A percentile compares a stretch with the other conserved stretches of the same genome.
Conservation (phyloP, 2,329 filamentous ascomycete genomes). For the Pseudodiploospora longispora region DNA sequence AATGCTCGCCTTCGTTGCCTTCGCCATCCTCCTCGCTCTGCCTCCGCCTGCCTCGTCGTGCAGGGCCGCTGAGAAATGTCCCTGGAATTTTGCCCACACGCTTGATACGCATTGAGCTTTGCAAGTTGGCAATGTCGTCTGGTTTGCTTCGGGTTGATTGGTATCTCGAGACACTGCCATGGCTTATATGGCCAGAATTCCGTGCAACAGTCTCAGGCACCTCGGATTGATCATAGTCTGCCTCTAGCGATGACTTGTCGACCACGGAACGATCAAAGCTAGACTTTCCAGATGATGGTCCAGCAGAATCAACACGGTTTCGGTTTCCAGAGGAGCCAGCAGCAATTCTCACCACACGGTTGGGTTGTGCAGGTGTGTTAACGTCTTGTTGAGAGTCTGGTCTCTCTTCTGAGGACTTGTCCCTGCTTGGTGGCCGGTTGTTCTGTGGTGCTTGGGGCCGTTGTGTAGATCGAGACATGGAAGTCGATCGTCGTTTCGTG, state of each 20-base stretch:
- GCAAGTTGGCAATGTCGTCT: constrained; percentile 57
- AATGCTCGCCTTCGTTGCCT: constrained; percentile 33
- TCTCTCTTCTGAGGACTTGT: constrained; percentile 33
- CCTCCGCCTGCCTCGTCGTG: constrained; percentile 62
- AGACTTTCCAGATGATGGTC: constrained; percentile 28
- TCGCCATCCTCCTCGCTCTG: constrained; percentile 60
- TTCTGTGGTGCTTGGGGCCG: constrained; percentile 21
- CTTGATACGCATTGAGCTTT: constrained; percentile 71
- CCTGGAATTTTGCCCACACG: constrained; percentile 67
- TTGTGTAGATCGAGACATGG: constrained; percentile 31
- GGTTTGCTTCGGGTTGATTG: constrained; percentile 42
- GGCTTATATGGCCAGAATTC: constrained; percentile 36
- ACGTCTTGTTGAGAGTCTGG: constrained; percentile 30
- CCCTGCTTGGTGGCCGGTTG: constrained; percentile 33
- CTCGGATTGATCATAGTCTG: constrained; percentile 39
- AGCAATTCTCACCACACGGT: constrained; percentile 47
- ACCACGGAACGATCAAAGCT: constrained; percentile 23
- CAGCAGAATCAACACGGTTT: constrained; percentile 28
- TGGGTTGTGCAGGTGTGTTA: constrained; percentile 46
- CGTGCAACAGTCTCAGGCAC: constrained; percentile 43
- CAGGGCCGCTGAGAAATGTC: constrained; percentile 71
- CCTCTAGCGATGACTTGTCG: constrained; percentile 29
- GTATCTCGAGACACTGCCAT: constrained; percentile 47
- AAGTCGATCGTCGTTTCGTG: constrained; percentile 42
- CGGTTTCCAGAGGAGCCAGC: constrained; percentile 42